These are phyloP conservation scores for Talaromyces sp. DNA, from an alignment of 2,329 filamentous ascomycete genomes.

Conservation along the genomic window DNA sequence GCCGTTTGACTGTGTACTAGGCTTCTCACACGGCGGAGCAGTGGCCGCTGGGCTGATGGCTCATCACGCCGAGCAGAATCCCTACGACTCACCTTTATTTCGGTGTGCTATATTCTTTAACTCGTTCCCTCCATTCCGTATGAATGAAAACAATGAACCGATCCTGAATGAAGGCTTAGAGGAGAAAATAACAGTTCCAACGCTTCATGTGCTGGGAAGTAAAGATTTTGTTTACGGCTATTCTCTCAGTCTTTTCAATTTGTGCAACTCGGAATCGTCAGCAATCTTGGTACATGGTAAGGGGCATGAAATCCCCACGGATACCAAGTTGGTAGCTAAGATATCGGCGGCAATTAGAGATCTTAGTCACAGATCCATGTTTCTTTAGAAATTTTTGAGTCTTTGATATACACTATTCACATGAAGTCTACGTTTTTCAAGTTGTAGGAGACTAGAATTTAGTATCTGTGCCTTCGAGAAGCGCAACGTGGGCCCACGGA, in stretches of 20 bases:
- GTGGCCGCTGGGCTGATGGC: conserved; percentile 35
- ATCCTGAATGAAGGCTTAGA: conserved; percentile 26
- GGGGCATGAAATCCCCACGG: conserved; percentile 28
- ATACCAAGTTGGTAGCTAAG: conserved; percentile 23
- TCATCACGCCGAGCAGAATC: conserved; percentile 29
- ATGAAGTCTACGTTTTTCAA: background rate
- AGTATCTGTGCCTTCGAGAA: background rate
- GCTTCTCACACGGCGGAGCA: conserved; percentile 43
- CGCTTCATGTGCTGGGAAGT: conserved; percentile 26
- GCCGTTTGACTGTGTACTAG: conserved; percentile 43
- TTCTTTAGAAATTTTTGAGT: background rate
- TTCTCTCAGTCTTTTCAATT: conserved; percentile 25
- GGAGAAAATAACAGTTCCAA: conserved; percentile 27
- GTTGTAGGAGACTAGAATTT: background rate
- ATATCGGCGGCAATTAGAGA: background rate
- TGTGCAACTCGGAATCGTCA: conserved; percentile 24
- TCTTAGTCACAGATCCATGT: background rate
- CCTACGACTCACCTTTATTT: conserved; percentile 36
- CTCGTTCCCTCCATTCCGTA: conserved; percentile 30
- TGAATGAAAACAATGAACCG: conserved; percentile 19
- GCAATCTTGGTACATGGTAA: conserved; percentile 27
- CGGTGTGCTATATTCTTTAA: conserved; percentile 40
- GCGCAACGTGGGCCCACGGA: no score
- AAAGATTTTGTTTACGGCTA: conserved; percentile 27
- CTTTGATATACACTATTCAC: background rate